Evolutionary conservation across 805 yeast genomes (phyloP), one percentile per base, ranked within the genome.

Genomic region (Suhomyces canberraensis): DNA sequence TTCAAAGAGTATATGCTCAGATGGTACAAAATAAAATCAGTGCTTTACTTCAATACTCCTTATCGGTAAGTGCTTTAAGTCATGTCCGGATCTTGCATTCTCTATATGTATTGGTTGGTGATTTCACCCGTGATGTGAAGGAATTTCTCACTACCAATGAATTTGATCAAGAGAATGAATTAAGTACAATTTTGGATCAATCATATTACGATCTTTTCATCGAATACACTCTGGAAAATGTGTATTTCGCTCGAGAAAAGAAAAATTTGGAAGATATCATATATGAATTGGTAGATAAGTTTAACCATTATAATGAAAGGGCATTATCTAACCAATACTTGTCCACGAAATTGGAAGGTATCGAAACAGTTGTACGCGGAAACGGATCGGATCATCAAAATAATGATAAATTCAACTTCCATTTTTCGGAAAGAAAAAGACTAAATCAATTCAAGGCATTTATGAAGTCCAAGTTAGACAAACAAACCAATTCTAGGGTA

Each of bases 1-100:
- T 86, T 24, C 86, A 84, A 52, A 73, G 95, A 48, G 69, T 84
- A 8, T 85, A 82, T 60, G 89, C 83, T 0, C 91, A 85, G 57
- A 74, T 85, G 45, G 62, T 83, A 21, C 74, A 76, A 44, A 67
- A 75, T 14, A 70, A 76, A 48, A 66, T 81, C 13, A 79, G 78
- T 42, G 61, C 74, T 1, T 63, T 85, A 21, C 59, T 89, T 21
- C 78, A 73, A 34, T 76, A 73, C 38, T 81, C 96, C 0, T 72
- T 76, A 32, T 71, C 84, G 1, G 64, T 76, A 5, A 77, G 86
- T 16, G 69, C 79, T 2, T 61, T 89, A 35, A 83, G 95, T 0
- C 87, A 83, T 53, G 79, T 89, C 2, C 73, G 98, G 50, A 72
- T 82, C 1, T 60, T 91, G 22, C 85, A 87, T 58, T 68, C 80